Evolutionary conservation across 768 basidiomycete species (phyloP).

Genomic region (Clitopilus passeckerianus): DNA sequence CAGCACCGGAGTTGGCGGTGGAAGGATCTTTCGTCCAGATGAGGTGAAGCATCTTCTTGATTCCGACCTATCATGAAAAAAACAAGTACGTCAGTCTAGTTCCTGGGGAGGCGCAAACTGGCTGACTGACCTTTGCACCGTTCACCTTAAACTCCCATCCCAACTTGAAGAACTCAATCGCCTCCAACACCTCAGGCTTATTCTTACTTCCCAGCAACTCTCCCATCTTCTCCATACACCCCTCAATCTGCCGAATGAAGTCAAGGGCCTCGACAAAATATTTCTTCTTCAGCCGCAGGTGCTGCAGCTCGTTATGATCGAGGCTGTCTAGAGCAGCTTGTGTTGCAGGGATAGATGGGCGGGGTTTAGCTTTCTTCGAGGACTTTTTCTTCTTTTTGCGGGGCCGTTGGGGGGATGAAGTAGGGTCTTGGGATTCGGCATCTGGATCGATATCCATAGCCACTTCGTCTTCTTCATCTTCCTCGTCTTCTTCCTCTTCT

Average conservation of each 20-base stretch:
- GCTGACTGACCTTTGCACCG: slow-evolving; percentile 55
- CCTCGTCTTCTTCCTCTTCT: slow-evolving; percentile 31
- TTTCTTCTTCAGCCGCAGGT: slow-evolving; percentile 71
- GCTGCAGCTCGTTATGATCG: slow-evolving; percentile 59
- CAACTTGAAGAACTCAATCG: slow-evolving; percentile 86
- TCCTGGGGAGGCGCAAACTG: no score
- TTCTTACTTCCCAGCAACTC: slow-evolving; percentile 82
- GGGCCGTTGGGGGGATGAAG: slow-evolving; percentile 14
- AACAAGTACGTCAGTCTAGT: no score
- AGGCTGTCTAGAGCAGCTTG: slow-evolving; percentile 67
- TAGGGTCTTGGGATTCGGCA: slow-evolving; percentile 15
- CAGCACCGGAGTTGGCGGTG: slow-evolving; percentile 23
- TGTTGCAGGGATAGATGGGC: slow-evolving; percentile 68
- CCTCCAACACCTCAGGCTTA: slow-evolving; percentile 78
- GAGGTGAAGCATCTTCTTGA: slow-evolving; percentile 95
- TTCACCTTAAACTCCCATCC: slow-evolving; percentile 79
- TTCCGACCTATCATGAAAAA: slow-evolving; percentile 52
- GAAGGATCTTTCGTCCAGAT: slow-evolving; percentile 96
- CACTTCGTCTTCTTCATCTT: slow-evolving; percentile 22
- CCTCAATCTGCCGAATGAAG: slow-evolving; percentile 65
- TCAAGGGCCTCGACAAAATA: slow-evolving; percentile 82
- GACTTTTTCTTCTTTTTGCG: slow-evolving; percentile 32
- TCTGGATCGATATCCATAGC: slow-evolving; percentile 36
- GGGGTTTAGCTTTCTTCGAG: slow-evolving; percentile 21
- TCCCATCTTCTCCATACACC: slow-evolving; percentile 65